Percentiles rank a stretch among this genome's conserved stretches.
These are phyloP conservation scores for Pythium aristosporum DNA, from an alignment of 352 stramenopile genomes.

Conservation along the genomic window DNA sequence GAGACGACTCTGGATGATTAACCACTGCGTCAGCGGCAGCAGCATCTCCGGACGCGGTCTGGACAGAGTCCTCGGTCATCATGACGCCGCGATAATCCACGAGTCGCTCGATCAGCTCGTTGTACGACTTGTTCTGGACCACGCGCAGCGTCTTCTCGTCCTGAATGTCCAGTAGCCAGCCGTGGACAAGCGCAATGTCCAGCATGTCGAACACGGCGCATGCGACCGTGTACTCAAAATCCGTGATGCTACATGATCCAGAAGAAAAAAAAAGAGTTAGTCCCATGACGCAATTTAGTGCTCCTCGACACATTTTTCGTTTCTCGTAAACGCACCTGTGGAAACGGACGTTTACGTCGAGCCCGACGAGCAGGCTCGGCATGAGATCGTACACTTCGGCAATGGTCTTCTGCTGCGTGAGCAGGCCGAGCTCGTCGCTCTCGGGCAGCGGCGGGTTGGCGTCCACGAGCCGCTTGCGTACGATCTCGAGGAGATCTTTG, in stretches of 20 bases:
- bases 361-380: slow-evolving; percentile 92
- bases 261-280: slow-evolving; percentile 1
- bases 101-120: slow-evolving; percentile 95
- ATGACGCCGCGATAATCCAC: slow-evolving; percentile 86
- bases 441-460: slow-evolving; percentile 66
- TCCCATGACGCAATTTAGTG: neutral
- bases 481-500: slow-evolving; percentile 88
- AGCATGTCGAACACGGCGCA: slow-evolving; percentile 96
- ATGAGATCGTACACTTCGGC: slow-evolving; percentile 90
- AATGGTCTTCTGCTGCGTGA: slow-evolving; percentile 86
- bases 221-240: slow-evolving; percentile 96
- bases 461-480: slow-evolving; percentile 86
- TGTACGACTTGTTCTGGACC: slow-evolving; percentile 94
- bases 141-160: slow-evolving; percentile 80
- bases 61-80: slow-evolving; percentile 47
- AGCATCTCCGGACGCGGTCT: neutral
- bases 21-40: neutral
- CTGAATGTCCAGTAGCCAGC: slow-evolving; percentile 96
- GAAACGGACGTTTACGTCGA: slow-evolving; percentile 99
- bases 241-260: slow-evolving; percentile 53
- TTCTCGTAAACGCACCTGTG: slow-evolving; percentile 52
- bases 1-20: neutral
- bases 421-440: slow-evolving; percentile 48
- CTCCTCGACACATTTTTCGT: neutral
- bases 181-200: slow-evolving; percentile 95